Percentiles rank a stretch among this genome's conserved stretches.
phyloP scores from a whole-genome alignment of 768 basidiomycete species.

The Russula sp. region DNA sequence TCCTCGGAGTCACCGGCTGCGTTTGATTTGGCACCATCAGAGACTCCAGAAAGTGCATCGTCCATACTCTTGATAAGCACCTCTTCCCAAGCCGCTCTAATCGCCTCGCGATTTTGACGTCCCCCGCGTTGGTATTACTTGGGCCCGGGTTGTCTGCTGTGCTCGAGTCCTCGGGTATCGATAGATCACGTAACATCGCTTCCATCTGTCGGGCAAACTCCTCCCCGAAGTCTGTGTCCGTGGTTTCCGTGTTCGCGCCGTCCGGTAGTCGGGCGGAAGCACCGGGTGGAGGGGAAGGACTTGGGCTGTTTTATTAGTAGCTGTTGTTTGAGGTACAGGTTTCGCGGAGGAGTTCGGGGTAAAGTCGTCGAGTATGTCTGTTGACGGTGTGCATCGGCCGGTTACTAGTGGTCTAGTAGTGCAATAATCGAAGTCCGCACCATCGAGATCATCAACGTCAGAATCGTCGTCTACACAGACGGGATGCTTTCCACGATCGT shows the following conservation, averaged over 20 bases:
- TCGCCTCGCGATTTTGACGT: constrained; percentile 39
- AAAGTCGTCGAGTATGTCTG: constrained; percentile 53
- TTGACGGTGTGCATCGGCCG: constrained; percentile 18
- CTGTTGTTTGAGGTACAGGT: constrained; percentile 26
- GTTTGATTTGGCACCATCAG: constrained; percentile 15
- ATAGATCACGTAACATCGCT: constrained; percentile 43
- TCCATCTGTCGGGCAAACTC: constrained; percentile 48
- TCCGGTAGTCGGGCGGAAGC: constrained; percentile 26
- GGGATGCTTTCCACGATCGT: constrained; percentile 14
- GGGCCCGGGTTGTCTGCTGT: constrained; percentile 18
- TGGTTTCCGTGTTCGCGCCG: constrained; percentile 32
- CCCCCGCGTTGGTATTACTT: constrained; percentile 28
- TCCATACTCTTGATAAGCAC: constrained; percentile 66
- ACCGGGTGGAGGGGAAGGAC: constrained; percentile 27
- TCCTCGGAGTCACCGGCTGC: constrained; percentile 32
- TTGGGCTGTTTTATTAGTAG: constrained; percentile 26
- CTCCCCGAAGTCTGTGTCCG: constrained; percentile 37
- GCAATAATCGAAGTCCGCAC: constrained; percentile 34
- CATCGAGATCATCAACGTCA: constrained; percentile 70
- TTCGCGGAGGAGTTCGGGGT: constrained; percentile 30
- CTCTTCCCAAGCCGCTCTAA: constrained; percentile 65
- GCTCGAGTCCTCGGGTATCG: constrained; percentile 31
- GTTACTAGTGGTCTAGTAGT: constrained; percentile 7
- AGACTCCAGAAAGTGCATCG: constrained; percentile 31
- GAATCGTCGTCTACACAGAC: constrained; percentile 40